phyloP scores from a whole-genome alignment of 805 yeast species.

The Candida dendrica region DNA sequence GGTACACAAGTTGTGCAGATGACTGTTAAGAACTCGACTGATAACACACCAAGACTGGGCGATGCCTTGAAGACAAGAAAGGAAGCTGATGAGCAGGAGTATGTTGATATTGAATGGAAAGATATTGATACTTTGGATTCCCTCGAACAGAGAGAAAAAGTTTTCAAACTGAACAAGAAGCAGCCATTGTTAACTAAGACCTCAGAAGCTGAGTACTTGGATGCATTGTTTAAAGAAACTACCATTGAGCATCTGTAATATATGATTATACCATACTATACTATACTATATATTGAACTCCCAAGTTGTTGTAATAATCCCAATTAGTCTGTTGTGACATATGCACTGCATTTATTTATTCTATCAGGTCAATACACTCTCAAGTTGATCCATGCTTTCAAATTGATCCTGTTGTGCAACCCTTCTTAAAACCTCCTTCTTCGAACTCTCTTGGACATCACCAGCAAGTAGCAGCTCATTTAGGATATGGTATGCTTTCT shows the following conservation, averaged over 20 bases:
- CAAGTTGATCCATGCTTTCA: conserved; percentile 66
- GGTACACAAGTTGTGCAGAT: conserved; percentile 60
- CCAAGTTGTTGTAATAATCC: background rate
- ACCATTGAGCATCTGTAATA: conserved; percentile 5
- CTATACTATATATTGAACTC: background rate
- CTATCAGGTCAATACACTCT: conserved; percentile 29
- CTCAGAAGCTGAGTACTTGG: conserved; percentile 26
- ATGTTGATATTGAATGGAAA: conserved; percentile 36
- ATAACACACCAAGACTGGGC: conserved; percentile 53
- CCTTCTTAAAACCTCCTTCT: conserved; percentile 67
- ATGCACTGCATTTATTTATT: too few species aligned
- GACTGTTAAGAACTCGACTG: conserved; percentile 60
- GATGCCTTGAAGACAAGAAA: conserved; percentile 66
- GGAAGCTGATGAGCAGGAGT: conserved; percentile 53
- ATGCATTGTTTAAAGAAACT: conserved; percentile 21
- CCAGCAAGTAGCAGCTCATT: conserved; percentile 92
- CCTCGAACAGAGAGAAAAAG: conserved; percentile 16
- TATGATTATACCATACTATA: too few species aligned
- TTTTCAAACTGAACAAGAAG: conserved; percentile 18
- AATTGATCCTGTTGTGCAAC: conserved; percentile 82
- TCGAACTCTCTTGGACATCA: conserved; percentile 73
- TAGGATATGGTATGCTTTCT: conserved; percentile 84
- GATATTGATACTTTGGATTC: conserved; percentile 29
- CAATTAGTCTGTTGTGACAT: background rate
- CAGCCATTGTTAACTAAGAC: conserved; percentile 19